phyloP scores from a whole-genome alignment of 371 early-diverging fungal genomes.

The Chytridium lagenaria region DNA sequence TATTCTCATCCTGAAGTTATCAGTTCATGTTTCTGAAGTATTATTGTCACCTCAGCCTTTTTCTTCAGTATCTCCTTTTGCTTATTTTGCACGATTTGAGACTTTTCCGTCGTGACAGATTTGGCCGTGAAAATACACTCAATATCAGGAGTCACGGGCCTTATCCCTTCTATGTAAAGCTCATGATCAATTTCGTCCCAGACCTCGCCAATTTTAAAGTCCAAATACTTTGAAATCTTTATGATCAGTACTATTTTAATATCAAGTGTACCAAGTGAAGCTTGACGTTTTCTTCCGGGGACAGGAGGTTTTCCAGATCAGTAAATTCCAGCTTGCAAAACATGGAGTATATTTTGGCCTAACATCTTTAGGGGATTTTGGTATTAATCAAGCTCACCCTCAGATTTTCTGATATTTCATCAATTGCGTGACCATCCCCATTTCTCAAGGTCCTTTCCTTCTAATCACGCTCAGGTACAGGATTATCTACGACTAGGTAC shows the following conservation, averaged over 20 bases:
- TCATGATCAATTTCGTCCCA: slow-evolving; percentile 54
- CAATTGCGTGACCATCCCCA: slow-evolving; percentile 32
- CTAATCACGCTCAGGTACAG: too few relatives aligned
- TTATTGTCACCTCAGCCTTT: slow-evolving; percentile 23
- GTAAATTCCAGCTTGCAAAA: slow-evolving; percentile 53
- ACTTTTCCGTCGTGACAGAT: slow-evolving; percentile 41
- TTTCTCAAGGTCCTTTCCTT: too few relatives aligned
- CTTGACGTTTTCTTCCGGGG: slow-evolving; percentile 43
- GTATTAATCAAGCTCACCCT: slow-evolving; percentile 24
- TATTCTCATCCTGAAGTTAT: not conserved
- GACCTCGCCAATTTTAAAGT: slow-evolving; percentile 58
- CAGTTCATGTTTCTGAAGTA: not conserved
- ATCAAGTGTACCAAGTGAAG: slow-evolving; percentile 41
- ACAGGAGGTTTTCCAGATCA: slow-evolving; percentile 27
- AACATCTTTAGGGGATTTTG: not conserved
- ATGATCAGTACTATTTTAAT: slow-evolving; percentile 10
- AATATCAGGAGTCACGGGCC: slow-evolving; percentile 52
- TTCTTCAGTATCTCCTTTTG: slow-evolving; percentile 40
- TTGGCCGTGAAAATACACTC: slow-evolving; percentile 45
- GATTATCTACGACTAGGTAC: too few relatives aligned
- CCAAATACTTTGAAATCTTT: slow-evolving; percentile 55
- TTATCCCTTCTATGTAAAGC: slow-evolving; percentile 49
- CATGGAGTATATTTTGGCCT: slow-evolving; percentile 57
- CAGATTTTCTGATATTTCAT: slow-evolving; percentile 44
- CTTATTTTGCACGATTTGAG: slow-evolving; percentile 35